Evolutionary conservation across 2,329 filamentous ascomycete species (phyloP).

Genomic region (Berkeleyomyces rouxiae): DNA sequence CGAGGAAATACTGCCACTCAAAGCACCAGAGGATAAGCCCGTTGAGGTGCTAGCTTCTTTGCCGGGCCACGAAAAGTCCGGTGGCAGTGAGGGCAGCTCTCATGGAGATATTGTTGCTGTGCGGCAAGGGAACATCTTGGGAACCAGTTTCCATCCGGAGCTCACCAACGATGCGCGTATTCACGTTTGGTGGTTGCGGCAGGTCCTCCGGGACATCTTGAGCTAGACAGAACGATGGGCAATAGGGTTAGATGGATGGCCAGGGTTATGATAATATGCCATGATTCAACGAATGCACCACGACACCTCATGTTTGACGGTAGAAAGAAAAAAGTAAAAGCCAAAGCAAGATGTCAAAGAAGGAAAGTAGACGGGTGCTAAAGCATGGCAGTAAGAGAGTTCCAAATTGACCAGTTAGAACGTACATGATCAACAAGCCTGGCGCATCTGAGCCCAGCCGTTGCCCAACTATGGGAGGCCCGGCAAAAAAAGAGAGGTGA

Average conservation of each 20-base stretch:
- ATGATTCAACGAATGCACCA: no score
- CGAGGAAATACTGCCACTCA: conserved; percentile 50
- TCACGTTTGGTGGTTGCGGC: conserved; percentile 80
- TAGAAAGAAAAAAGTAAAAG: no score
- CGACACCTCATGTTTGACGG: no score
- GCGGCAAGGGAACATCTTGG: conserved; percentile 77
- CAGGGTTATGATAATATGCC: background rate
- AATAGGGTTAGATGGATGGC: background rate
- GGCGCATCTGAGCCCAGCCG: background rate
- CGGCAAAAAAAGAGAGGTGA: background rate
- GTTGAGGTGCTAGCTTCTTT: conserved; percentile 38
- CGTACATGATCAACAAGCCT: no score
- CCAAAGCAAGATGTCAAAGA: no score
- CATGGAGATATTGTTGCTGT: conserved; percentile 74
- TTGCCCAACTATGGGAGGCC: background rate
- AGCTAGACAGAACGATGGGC: background rate
- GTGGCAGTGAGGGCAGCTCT: conserved; percentile 37
- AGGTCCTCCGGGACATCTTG: conserved; percentile 28
- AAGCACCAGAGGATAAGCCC: conserved; percentile 17
- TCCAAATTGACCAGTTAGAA: no score
- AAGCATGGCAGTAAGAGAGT: no score
- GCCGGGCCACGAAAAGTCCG: conserved; percentile 30
- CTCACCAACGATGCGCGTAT: conserved; percentile 76
- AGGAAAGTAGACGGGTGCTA: no score
- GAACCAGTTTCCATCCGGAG: conserved; percentile 91